These are phyloP conservation scores for Brassica nigra DNA, from an alignment of 345 rosid genomes.

Conservation along the genomic window DNA sequence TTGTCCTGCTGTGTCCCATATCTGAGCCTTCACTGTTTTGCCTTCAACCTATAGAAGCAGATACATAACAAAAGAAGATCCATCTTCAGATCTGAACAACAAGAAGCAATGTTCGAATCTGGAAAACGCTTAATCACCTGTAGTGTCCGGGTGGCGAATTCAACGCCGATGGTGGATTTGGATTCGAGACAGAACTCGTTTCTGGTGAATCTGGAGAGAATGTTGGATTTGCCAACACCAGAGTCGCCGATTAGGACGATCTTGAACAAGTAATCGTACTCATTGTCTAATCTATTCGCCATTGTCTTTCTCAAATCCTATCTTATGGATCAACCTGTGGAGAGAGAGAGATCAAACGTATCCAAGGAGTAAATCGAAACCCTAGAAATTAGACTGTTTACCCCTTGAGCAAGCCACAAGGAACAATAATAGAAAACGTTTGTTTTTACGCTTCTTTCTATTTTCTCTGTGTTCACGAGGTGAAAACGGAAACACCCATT, in stretches of 20 bases:
- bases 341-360: slow-evolving; percentile 3
- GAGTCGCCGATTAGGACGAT: slow-evolving; percentile 80
- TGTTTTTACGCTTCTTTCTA: background rate
- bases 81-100: slow-evolving; percentile 13
- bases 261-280: slow-evolving; percentile 72
- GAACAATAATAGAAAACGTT: slow-evolving; percentile 21
- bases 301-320: slow-evolving; percentile 36
- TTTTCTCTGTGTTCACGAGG: background rate
- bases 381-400: background rate
- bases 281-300: slow-evolving; percentile 63
- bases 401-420: slow-evolving; percentile 27
- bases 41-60: slow-evolving; percentile 60
- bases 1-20: slow-evolving; percentile 89
- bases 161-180: slow-evolving; percentile 76
- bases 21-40: slow-evolving; percentile 82
- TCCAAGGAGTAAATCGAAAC: background rate
- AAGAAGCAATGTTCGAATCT: background rate
- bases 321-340: slow-evolving; percentile 27
- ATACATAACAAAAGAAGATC: no score
- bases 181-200: slow-evolving; percentile 74
- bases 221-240: slow-evolving; percentile 83
- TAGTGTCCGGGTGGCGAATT: slow-evolving; percentile 67
- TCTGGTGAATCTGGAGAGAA: slow-evolving; percentile 69
- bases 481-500: background rate
- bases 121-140: slow-evolving; percentile 31